Evolutionary conservation across 495 filamentous ascomycete genomes (phyloP), one percentile per base, ranked within the genome.

Genomic region (Glonium stellatum): DNA sequence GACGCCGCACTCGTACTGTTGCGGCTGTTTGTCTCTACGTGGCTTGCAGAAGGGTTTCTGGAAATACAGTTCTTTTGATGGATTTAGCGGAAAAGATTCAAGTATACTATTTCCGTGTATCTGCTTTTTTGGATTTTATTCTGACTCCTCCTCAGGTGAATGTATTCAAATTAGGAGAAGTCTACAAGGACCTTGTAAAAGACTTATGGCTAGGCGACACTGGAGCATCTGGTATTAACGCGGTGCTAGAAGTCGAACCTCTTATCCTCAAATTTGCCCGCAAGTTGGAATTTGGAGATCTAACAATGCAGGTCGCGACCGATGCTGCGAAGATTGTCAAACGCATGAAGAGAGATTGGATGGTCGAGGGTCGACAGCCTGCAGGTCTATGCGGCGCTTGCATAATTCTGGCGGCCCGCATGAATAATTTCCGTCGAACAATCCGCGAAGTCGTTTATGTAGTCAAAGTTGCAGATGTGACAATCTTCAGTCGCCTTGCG

Each of bases 271-370:
- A 92, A 62, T 98, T 95, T 67, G 89, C 90, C 42, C 80, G 82
- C 54, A 88, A 90, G 67, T 81, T 98, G 4, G 92, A 98, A 67
- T 97, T 98, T 67, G 89, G 87, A 13, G 71, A 80, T 2, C 74
- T 84, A 47, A 89, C 85, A 12, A 82, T 85, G 71, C 84, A 84
- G 54, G 90, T 98, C 13, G 91, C 91, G 34, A 82, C 87, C 55
- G 89, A 95, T 60, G 93, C 93, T 19, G 82, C 87, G 37, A 83
- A 85, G 34, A 87, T 98, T 53, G 84, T 95, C 34, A 83, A 89
- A 69, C 85, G 93, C 46, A 97, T 98, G 93, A 87, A 88, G 53
- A 80, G 87, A 25, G 93, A 98, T 72, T 97, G 92, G 89, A 97
- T 98, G 82, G 86, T 88, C 9, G 86, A 87, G 50, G 93, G 93